phyloP scores from a whole-genome alignment of 148 eudicot genomes.

The Spergularia marina region DNA sequence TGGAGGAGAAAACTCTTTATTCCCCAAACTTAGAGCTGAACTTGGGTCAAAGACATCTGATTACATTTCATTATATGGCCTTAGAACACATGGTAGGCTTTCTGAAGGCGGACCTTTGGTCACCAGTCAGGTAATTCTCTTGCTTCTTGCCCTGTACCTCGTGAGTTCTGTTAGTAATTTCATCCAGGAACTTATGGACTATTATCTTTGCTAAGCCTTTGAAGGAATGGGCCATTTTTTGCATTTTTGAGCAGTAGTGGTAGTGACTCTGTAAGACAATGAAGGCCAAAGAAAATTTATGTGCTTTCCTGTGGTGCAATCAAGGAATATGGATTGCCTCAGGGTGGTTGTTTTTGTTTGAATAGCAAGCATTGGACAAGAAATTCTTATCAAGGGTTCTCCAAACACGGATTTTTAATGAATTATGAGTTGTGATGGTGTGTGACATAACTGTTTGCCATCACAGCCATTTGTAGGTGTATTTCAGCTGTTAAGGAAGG shows the following conservation, averaged over 20 bases:
- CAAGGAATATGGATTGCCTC: too few species aligned
- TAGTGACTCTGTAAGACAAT: not conserved
- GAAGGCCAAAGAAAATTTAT: too few species aligned
- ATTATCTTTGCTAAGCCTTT: not conserved
- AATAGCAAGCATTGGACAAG: too few species aligned
- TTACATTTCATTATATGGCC: constrained; percentile 93
- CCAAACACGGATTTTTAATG: too few species aligned
- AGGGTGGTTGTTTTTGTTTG: too few species aligned
- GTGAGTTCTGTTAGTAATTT: not conserved
- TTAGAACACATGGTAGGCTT: constrained; percentile 85
- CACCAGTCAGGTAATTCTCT: constrained; percentile 70
- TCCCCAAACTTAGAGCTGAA: constrained; percentile 59
- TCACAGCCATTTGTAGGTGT: too few species aligned
- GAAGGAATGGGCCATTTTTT: not conserved
- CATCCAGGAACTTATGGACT: not conserved
- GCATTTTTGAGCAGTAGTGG: not conserved
- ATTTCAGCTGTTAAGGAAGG: too few species aligned
- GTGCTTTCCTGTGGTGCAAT: too few species aligned
- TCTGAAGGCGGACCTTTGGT: constrained; percentile 83
- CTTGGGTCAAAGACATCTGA: constrained; percentile 75
- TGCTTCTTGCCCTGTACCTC: not conserved
- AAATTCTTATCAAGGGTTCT: too few species aligned
- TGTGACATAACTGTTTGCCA: too few species aligned
- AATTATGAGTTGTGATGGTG: too few species aligned
- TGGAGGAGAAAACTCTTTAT: constrained; percentile 79